A percentile compares a stretch with the other conserved stretches of the same genome.
These are phyloP conservation scores for Nannochloris sp. DNA, from an alignment of 139 green algal genomes.

Conservation along the genomic window DNA sequence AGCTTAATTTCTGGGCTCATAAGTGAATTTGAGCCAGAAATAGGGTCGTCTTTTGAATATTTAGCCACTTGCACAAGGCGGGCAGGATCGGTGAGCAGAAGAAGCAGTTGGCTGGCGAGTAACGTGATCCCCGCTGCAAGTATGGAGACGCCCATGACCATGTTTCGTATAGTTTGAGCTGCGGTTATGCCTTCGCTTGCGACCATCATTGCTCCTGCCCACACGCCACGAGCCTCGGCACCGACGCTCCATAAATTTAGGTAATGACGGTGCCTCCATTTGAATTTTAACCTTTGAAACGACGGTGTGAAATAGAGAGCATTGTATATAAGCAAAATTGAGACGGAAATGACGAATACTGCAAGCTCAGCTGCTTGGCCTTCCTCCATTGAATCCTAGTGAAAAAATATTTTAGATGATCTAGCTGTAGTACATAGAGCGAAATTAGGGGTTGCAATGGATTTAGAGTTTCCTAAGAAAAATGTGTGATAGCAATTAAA, in stretches of 20 bases:
- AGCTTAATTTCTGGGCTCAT: conserved; percentile 5
- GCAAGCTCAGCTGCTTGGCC: conserved; percentile 9
- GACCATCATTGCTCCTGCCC: neutral
- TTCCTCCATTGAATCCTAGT: no score
- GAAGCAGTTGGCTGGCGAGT: neutral
- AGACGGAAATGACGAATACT: neutral
- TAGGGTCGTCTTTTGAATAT: conserved; percentile 1
- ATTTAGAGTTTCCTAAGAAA: no score
- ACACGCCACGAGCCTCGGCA: neutral
- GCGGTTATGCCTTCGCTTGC: neutral
- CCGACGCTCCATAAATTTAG: neutral
- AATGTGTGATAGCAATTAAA: no score
- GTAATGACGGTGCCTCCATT: neutral
- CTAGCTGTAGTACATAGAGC: no score
- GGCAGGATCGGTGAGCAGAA: neutral
- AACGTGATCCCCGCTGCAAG: neutral
- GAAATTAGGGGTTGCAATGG: no score
- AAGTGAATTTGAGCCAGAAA: neutral
- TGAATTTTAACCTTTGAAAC: neutral
- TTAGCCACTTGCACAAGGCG: neutral
- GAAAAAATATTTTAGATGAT: no score
- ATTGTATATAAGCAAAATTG: neutral
- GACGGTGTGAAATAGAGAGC: conserved; percentile 2
- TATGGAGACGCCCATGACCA: conserved; percentile 6
- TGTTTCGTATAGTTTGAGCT: conserved; percentile 4